Evolutionary conservation across 257 asterid genomes (phyloP).

Genomic region (Primulina huaijiensis): DNA sequence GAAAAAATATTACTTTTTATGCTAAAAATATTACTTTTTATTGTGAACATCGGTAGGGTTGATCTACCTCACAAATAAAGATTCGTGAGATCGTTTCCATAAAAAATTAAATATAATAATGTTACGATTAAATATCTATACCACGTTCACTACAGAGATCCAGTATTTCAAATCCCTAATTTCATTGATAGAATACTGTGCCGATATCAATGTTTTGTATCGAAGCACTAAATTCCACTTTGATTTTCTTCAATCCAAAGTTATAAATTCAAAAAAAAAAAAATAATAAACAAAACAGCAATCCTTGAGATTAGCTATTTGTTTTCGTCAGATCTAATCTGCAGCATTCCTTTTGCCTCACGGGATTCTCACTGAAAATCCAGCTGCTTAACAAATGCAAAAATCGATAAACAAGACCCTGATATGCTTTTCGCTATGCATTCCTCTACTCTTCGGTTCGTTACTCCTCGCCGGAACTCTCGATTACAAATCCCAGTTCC

Average conservation of each 20-base stretch:
- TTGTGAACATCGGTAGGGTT: too few species aligned
- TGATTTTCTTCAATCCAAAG: background rate
- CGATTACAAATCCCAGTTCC: slow-evolving; percentile 36
- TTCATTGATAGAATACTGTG: background rate
- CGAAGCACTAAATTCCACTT: background rate
- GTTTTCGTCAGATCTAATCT: background rate
- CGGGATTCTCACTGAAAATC: background rate
- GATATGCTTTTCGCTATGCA: slow-evolving; percentile 36
- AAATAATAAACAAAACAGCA: background rate
- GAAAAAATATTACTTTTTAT: too few species aligned
- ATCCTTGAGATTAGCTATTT: too few species aligned
- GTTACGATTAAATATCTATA: too few species aligned
- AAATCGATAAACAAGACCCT: slow-evolving; percentile 35
- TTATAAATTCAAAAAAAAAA: too few species aligned
- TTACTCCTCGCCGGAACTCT: slow-evolving; percentile 40
- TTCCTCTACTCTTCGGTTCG: slow-evolving; percentile 39
- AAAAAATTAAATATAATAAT: too few species aligned
- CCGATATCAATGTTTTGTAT: background rate
- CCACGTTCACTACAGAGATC: too few species aligned
- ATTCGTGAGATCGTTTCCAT: too few species aligned
- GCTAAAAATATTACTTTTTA: too few species aligned
- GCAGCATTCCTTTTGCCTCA: background rate
- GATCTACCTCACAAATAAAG: too few species aligned
- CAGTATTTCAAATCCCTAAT: too few species aligned
- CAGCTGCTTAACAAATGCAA: slow-evolving; percentile 29